A percentile compares a stretch with the other conserved stretches of the same genome.
These are phyloP conservation scores for Onygenales sp. DNA, from an alignment of 2,329 filamentous ascomycete species.

Conservation along the genomic window DNA sequence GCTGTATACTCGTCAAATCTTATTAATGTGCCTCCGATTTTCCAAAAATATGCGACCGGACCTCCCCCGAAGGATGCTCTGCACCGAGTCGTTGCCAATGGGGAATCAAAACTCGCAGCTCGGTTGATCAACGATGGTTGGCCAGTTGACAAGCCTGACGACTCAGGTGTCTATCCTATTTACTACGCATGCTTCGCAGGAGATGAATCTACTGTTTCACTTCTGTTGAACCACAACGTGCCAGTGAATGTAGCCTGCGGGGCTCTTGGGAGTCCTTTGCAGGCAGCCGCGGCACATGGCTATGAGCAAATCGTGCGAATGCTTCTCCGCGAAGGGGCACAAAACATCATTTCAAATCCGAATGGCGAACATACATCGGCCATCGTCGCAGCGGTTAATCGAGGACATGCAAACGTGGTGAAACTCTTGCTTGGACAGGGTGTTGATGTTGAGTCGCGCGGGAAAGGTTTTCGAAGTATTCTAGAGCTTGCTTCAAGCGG, in stretches of 20 bases:
- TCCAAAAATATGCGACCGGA: not conserved
- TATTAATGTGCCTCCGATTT: not conserved
- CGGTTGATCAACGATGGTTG: not conserved
- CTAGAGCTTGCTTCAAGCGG: too few relatives aligned
- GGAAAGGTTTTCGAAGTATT: not conserved
- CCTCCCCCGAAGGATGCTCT: not conserved
- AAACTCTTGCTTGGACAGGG: not conserved
- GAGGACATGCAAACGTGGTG: not conserved
- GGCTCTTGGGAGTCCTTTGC: not conserved
- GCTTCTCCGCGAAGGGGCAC: not conserved
- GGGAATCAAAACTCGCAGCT: not conserved
- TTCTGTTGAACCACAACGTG: not conserved
- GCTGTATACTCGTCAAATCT: not conserved
- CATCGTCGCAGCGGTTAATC: not conserved
- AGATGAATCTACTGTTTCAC: not conserved
- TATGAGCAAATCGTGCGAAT: constrained; percentile 1
- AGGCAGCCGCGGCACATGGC: not conserved
- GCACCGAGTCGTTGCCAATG: not conserved
- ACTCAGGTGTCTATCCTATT: not conserved
- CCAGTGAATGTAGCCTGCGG: not conserved
- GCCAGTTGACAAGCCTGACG: not conserved
- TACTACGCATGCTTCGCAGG: not conserved
- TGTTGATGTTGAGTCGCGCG: not conserved
- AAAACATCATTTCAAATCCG: not conserved
- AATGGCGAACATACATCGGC: not conserved